A percentile compares a stretch with the other conserved stretches of the same genome.
Evolutionary conservation across 768 basidiomycete species (phyloP).

Genomic region (Lactarius hengduanensis): DNA sequence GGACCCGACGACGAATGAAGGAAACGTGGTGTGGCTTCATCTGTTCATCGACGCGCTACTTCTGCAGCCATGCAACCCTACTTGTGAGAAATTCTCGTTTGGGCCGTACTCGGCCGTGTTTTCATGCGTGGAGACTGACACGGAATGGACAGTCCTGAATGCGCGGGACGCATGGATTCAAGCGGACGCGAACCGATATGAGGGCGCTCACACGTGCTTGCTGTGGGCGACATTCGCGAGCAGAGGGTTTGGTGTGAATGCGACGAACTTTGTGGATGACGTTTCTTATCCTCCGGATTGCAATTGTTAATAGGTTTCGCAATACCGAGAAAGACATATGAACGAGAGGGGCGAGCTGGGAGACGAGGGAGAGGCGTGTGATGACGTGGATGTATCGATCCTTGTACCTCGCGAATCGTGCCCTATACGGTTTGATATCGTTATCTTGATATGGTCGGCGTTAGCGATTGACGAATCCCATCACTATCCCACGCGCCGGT

Average conservation of each 20-base stretch:
- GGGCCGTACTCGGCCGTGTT: not conserved
- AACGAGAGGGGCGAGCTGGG: not conserved
- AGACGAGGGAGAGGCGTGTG: not conserved
- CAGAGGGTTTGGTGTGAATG: conserved; percentile 46
- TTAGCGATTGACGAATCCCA: too few relatives aligned
- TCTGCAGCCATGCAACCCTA: conserved; percentile 49
- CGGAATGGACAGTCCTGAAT: conserved; percentile 37
- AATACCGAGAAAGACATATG: not conserved
- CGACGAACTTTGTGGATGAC: conserved; percentile 37
- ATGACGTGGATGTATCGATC: not conserved
- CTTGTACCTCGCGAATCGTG: too few relatives aligned
- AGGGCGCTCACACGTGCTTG: conserved; percentile 45
- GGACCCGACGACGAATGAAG: conserved; percentile 41
- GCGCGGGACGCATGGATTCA: conserved; percentile 54
- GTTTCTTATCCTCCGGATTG: conserved; percentile 34
- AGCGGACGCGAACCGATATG: conserved; percentile 49
- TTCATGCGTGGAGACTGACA: not conserved
- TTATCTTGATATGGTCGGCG: too few relatives aligned
- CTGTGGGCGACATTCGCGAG: conserved; percentile 50
- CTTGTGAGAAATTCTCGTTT: conserved; percentile 38
- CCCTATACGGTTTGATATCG: too few relatives aligned
- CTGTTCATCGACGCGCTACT: conserved; percentile 50
- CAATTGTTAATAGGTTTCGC: not conserved
- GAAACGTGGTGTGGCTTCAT: conserved; percentile 53
- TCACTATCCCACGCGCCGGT: too few relatives aligned